Conservation (phyloP, 345 rosid genomes). For the Bruguiera sexangula region DNA sequence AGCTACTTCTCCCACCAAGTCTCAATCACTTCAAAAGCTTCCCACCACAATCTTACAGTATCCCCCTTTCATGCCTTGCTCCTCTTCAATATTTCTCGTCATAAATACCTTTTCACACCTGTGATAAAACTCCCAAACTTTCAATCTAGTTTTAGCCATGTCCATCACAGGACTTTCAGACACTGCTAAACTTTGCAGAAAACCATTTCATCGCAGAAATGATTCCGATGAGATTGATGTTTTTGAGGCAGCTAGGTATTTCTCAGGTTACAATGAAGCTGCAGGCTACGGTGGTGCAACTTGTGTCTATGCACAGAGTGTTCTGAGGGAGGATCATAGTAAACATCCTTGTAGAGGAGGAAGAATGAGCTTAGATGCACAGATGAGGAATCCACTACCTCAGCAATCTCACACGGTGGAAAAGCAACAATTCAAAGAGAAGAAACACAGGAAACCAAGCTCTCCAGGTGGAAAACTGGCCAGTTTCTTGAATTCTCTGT, state of each 20-base stretch:
- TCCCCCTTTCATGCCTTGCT: not conserved
- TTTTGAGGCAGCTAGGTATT: conserved; percentile 82
- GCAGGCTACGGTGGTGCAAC: conserved; percentile 10
- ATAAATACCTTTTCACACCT: conserved; percentile 12
- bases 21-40: conserved; percentile 48
- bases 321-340: conserved; percentile 37
- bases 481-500: conserved; percentile 83
- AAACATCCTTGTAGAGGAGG: conserved; percentile 43
- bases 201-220: conserved; percentile 45
- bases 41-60: conserved; percentile 17
- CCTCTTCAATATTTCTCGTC: conserved; percentile 4
- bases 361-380: conserved; percentile 67
- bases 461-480: conserved; percentile 90
- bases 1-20: conserved; percentile 37
- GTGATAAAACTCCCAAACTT: conserved; percentile 21
- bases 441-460: conserved; percentile 73
- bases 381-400: conserved; percentile 32
- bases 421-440: conserved; percentile 48
- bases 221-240: conserved; percentile 84
- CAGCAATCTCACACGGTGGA: conserved; percentile 36
- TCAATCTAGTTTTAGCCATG: conserved; percentile 36
- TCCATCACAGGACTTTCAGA: conserved; percentile 56
- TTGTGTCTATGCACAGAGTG: conserved; percentile 38
- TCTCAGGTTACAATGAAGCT: conserved; percentile 40
- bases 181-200: conserved; percentile 42